phyloP scores from a whole-genome alignment of 202 grass and related monocot species.

The Elaeis oleifera region DNA sequence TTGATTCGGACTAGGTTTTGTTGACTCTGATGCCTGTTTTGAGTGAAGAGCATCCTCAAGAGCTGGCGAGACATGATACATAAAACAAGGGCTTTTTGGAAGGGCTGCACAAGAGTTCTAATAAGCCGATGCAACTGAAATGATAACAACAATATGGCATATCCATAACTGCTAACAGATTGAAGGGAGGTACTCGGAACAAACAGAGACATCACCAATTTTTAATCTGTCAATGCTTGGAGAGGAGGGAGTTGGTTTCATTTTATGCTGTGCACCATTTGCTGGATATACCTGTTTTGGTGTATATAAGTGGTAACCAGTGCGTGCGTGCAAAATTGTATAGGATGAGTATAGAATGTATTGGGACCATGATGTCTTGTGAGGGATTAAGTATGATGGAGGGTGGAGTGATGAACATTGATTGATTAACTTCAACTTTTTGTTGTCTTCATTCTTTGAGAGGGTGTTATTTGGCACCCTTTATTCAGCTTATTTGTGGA shows the following conservation, averaged over 20 bases:
- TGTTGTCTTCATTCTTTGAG: slow-evolving; percentile 44
- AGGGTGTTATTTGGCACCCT: slow-evolving; percentile 61
- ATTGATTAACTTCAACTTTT: slow-evolving; percentile 12
- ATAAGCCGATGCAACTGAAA: no score
- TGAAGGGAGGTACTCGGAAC: background rate
- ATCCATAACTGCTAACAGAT: background rate
- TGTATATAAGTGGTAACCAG: slow-evolving; percentile 41
- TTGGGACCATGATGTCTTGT: slow-evolving; percentile 6
- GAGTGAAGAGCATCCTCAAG: no score
- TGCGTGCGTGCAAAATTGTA: slow-evolving; percentile 89
- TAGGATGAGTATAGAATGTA: slow-evolving; percentile 37
- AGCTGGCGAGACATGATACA: no score
- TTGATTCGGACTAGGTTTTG: slow-evolving; percentile 12
- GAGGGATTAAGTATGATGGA: slow-evolving; percentile 22
- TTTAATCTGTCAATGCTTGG: background rate
- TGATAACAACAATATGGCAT: background rate
- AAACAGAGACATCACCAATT: background rate
- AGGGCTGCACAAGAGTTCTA: no score
- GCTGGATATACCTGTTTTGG: slow-evolving; percentile 30
- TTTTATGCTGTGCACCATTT: background rate
- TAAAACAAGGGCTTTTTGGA: no score
- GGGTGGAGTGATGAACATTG: slow-evolving; percentile 30
- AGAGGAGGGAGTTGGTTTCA: background rate
- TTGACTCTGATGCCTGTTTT: no score
- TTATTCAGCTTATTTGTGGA: slow-evolving; percentile 27